A percentile compares a stretch with the other conserved stretches of the same genome.
Evolutionary conservation across 2,329 filamentous ascomycete species (phyloP).

Genomic region (Aspergillus luchuensis): DNA sequence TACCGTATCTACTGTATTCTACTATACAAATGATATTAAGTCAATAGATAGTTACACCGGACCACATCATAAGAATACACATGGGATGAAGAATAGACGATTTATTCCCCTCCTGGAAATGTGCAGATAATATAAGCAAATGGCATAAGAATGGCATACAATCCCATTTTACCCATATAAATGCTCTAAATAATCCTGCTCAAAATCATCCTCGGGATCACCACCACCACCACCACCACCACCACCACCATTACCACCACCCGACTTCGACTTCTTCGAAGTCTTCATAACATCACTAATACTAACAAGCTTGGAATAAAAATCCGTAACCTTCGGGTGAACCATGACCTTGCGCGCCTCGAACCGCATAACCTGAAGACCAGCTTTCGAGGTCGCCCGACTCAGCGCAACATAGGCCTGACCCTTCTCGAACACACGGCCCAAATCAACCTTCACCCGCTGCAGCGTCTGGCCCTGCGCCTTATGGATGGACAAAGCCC

Average conservation of each 20-base stretch:
- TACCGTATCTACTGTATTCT: too few relatives aligned
- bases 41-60: too few relatives aligned
- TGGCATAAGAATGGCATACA: too few relatives aligned
- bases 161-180: slow-evolving; percentile 10
- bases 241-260: not conserved
- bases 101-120: too few relatives aligned
- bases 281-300: slow-evolving; percentile 58
- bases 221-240: not conserved
- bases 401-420: slow-evolving; percentile 96
- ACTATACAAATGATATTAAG: too few relatives aligned
- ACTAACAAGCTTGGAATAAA: slow-evolving; percentile 80
- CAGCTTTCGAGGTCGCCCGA: slow-evolving; percentile 83
- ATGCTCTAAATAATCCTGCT: slow-evolving; percentile 46
- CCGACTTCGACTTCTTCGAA: slow-evolving; percentile 23
- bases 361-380: slow-evolving; percentile 85
- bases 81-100: too few relatives aligned
- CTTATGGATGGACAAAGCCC: slow-evolving; percentile 97
- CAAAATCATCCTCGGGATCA: slow-evolving; percentile 42
- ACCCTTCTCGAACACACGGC: slow-evolving; percentile 92
- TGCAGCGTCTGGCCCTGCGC: slow-evolving; percentile 94
- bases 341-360: slow-evolving; percentile 92
- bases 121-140: too few relatives aligned
- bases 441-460: slow-evolving; percentile 90
- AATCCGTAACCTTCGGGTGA: slow-evolving; percentile 79
- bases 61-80: too few relatives aligned